Percentiles rank a stretch among this genome's conserved stretches.
These are phyloP conservation scores for Kodamaea kakaduensis DNA, from an alignment of 805 yeast genomes.

Conservation along the genomic window DNA sequence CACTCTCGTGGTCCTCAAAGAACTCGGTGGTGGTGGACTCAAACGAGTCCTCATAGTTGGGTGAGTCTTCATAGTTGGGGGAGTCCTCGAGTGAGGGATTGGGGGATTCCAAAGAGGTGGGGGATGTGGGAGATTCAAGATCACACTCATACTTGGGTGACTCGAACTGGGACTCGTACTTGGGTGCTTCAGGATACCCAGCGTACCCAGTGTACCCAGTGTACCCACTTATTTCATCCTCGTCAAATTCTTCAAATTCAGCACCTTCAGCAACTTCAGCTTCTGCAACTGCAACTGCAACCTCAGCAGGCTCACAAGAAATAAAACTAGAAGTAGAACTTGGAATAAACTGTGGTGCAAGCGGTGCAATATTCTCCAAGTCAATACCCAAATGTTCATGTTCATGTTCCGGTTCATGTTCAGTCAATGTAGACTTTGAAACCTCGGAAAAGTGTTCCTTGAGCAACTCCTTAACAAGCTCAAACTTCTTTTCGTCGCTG, in stretches of 20 bases:
- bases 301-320: too few species aligned
- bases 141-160: too few species aligned
- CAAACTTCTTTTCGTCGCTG: conserved; percentile 21
- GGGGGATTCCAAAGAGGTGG: neutral
- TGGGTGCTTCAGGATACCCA: too few species aligned
- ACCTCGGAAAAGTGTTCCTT: neutral
- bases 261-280: neutral
- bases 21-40: neutral
- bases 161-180: too few species aligned
- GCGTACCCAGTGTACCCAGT: too few species aligned
- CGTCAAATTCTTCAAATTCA: neutral
- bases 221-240: neutral
- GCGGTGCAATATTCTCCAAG: too few species aligned
- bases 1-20: conserved; percentile 1
- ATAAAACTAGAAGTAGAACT: neutral
- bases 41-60: neutral
- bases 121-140: neutral
- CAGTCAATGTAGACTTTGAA: neutral
- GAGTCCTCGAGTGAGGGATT: too few species aligned
- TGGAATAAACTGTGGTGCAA: neutral
- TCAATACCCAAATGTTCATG: too few species aligned
- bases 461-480: conserved; percentile 20
- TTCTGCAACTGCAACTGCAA: too few species aligned
- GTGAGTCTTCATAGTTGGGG: too few species aligned
- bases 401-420: neutral